A percentile compares a stretch with the other conserved stretches of the same genome.
phyloP scores from a whole-genome alignment of 1,139 yeast genomes.

The Debaryomycetaceae sp. region DNA sequence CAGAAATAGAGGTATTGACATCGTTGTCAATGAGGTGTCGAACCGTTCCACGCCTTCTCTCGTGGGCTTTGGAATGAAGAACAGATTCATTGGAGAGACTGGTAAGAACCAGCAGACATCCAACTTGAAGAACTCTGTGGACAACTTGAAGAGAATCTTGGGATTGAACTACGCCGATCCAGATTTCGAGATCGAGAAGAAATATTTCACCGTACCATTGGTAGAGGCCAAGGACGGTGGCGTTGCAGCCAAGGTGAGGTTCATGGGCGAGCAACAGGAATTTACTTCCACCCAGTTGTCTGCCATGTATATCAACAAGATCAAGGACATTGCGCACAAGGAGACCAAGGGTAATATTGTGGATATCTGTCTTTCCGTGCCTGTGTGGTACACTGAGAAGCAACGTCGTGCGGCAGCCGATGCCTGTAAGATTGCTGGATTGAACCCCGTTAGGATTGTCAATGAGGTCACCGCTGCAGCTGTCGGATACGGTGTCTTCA shows the following conservation, averaged over 20 bases:
- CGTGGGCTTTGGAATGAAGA: slow-evolving; percentile 88
- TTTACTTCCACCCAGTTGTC: slow-evolving; percentile 87
- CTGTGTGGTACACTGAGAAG: slow-evolving; percentile 94
- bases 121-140: slow-evolving; percentile 93
- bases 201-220: slow-evolving; percentile 68
- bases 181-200: slow-evolving; percentile 70
- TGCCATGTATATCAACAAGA: slow-evolving; percentile 92
- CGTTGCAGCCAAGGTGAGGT: slow-evolving; percentile 82
- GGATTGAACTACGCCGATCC: slow-evolving; percentile 78
- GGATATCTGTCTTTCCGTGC: slow-evolving; percentile 93
- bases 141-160: slow-evolving; percentile 85
- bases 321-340: slow-evolving; percentile 72
- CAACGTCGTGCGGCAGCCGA: slow-evolving; percentile 97
- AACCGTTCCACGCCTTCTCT: slow-evolving; percentile 95
- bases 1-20: slow-evolving; percentile 96
- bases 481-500: slow-evolving; percentile 98
- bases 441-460: slow-evolving; percentile 96
- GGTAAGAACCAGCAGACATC: slow-evolving; percentile 97
- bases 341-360: slow-evolving; percentile 80
- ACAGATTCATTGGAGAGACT: slow-evolving; percentile 89
- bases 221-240: slow-evolving; percentile 69
- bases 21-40: slow-evolving; percentile 96
- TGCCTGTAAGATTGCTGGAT: slow-evolving; percentile 93
- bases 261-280: slow-evolving; percentile 71
- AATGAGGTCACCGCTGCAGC: slow-evolving; percentile 98